phyloP scores from a whole-genome alignment of 805 yeast genomes.

The Blastobotrys attinorum region DNA sequence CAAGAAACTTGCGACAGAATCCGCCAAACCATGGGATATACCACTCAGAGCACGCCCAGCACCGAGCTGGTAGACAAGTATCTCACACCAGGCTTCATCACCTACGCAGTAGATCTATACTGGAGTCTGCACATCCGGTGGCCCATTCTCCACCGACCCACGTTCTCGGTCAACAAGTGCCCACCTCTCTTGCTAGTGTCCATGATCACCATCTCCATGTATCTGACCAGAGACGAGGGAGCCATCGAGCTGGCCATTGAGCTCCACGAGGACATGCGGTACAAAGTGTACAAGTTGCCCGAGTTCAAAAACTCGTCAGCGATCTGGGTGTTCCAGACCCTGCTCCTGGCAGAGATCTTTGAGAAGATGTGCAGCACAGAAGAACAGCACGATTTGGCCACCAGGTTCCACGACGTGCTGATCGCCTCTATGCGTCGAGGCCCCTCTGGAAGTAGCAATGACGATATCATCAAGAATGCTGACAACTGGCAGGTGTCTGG shows the following conservation, averaged over 20 bases:
- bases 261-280: slow-evolving; percentile 51
- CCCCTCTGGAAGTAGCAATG: slow-evolving; percentile 4
- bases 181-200: slow-evolving; percentile 42
- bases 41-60: too few species aligned
- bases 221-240: slow-evolving; percentile 22
- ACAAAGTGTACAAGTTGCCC: slow-evolving; percentile 56
- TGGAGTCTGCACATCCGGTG: slow-evolving; percentile 44
- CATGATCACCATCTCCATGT: slow-evolving; percentile 46
- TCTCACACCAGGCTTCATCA: slow-evolving; percentile 13
- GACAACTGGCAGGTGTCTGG: slow-evolving; percentile 2
- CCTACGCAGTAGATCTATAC: slow-evolving; percentile 16
- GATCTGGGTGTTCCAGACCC: slow-evolving; percentile 69
- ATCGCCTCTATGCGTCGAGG: slow-evolving; percentile 20
- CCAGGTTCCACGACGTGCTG: slow-evolving; percentile 18
- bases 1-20: slow-evolving; percentile 5
- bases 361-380: slow-evolving; percentile 43
- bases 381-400: slow-evolving; percentile 22
- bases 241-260: slow-evolving; percentile 33
- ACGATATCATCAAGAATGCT: neutral
- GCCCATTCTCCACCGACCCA: slow-evolving; percentile 47
- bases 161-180: slow-evolving; percentile 38
- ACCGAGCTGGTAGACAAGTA: slow-evolving; percentile 9
- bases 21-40: slow-evolving; percentile 2
- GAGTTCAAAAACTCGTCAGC: slow-evolving; percentile 71
- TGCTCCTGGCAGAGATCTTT: slow-evolving; percentile 63